phyloP scores from a whole-genome alignment of 2,329 filamentous ascomycete genomes.

The Chaetomiaceae sp. region DNA sequence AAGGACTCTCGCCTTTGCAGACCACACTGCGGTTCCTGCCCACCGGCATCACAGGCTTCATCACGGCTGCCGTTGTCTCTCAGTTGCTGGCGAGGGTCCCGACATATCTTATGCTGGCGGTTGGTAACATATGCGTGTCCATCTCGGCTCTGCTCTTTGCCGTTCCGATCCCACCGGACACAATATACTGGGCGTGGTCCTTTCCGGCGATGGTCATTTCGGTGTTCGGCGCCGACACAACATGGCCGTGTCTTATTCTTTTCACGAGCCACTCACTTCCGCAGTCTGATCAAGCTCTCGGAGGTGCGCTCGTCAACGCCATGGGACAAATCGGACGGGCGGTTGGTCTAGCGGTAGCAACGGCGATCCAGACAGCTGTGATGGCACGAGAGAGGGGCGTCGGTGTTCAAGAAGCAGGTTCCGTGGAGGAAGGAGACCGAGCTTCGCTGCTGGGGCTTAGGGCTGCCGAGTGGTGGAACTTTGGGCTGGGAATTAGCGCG shows the following conservation, averaged over 20 bases:
- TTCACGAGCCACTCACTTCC: constrained; percentile 62
- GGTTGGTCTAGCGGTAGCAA: constrained; percentile 61
- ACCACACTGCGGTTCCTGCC: constrained; percentile 67
- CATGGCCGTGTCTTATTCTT: constrained; percentile 61
- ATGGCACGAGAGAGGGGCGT: constrained; percentile 47
- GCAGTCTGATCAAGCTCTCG: constrained; percentile 60
- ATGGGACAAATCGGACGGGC: constrained; percentile 62
- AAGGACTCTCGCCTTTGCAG: constrained; percentile 56
- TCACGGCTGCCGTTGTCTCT: constrained; percentile 54
- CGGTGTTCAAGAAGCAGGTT: constrained; percentile 41
- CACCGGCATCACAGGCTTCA: constrained; percentile 55
- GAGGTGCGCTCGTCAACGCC: constrained; percentile 64
- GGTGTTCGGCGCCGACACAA: constrained; percentile 62
- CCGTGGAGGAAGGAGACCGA: constrained; percentile 40
- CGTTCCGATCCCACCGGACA: constrained; percentile 55
- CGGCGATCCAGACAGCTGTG: constrained; percentile 60
- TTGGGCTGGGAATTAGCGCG: constrained; percentile 42
- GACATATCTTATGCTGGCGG: constrained; percentile 53
- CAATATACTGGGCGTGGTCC: constrained; percentile 64
- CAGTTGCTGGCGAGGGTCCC: constrained; percentile 55
- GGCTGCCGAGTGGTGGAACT: constrained; percentile 50
- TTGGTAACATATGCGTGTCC: constrained; percentile 53
- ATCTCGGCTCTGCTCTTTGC: constrained; percentile 59
- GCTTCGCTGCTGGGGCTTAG: constrained; percentile 46
- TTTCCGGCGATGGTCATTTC: constrained; percentile 62